A percentile compares a stretch with the other conserved stretches of the same genome.
phyloP scores from a whole-genome alignment of 108 stramenopile genomes.

The Fragilaria crotonensis region DNA sequence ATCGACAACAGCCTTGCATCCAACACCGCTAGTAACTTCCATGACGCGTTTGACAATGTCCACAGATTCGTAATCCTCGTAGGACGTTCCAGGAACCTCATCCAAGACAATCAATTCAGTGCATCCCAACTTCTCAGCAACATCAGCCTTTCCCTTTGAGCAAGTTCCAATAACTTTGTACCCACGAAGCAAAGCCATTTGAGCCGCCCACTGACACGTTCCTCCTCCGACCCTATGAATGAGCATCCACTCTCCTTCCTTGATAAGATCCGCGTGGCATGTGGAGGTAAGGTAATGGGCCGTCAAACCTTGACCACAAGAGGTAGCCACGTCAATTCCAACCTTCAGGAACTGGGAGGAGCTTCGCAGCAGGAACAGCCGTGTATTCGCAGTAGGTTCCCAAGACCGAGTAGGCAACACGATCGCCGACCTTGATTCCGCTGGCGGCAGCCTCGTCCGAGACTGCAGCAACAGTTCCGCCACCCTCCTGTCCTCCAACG shows the following conservation, averaged over 20 bases:
- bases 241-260: slow-evolving; percentile 67
- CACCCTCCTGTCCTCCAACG: slow-evolving; percentile 78
- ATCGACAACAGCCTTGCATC: slow-evolving; percentile 77
- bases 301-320: slow-evolving; percentile 77
- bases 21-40: slow-evolving; percentile 62
- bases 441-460: slow-evolving; percentile 40
- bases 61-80: slow-evolving; percentile 68
- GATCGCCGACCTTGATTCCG: slow-evolving; percentile 54
- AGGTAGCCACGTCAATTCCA: slow-evolving; percentile 50
- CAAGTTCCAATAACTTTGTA: slow-evolving; percentile 78
- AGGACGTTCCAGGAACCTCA: slow-evolving; percentile 53
- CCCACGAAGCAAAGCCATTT: slow-evolving; percentile 79
- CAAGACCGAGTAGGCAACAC: slow-evolving; percentile 61
- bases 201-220: slow-evolving; percentile 81
- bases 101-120: slow-evolving; percentile 80
- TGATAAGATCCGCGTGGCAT: slow-evolving; percentile 60
- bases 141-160: slow-evolving; percentile 51
- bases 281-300: slow-evolving; percentile 73
- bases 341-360: slow-evolving; percentile 51
- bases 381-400: slow-evolving; percentile 77
- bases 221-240: slow-evolving; percentile 79
- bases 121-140: slow-evolving; percentile 40
- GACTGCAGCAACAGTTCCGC: slow-evolving; percentile 56
- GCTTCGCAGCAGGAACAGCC: slow-evolving; percentile 48
- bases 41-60: slow-evolving; percentile 57